Base-by-base conservation (phyloP, 768 basidiomycete species). In the Leccinum sublutescens region DNA sequence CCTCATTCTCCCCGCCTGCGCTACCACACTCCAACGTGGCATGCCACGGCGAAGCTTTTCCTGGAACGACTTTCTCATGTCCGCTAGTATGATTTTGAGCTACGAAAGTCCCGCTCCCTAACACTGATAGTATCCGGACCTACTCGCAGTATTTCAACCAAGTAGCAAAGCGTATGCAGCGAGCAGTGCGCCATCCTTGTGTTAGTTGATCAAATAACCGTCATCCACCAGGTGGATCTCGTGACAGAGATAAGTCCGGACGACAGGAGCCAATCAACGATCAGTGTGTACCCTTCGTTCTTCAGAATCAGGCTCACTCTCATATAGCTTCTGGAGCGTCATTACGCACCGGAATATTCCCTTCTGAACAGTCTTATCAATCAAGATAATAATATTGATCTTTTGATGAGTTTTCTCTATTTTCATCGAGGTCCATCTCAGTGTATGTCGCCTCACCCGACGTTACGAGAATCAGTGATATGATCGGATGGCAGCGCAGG, bases 261-360 rank as follows among this genome's bases (percentile, higher is more conserved):
- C 12, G 21, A 11, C 17, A n/a, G n/a, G 19, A 19, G 19, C 45
- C 17, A 10, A 47, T 47, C 4, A 45, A 45, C 17, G 43, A 43
- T 43, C 15, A 43, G 43, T 11, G 17, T 9, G 12, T 21, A 11
- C 45, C 36, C 4, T 19, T 45, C 25, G 14, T 10, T 12, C 5
- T 7, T 50, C 6, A 5, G 36, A 31, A 21, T 4, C 11, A 31
- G 2, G 36, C 62, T 29, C 14, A 71, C 68, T 64, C 25, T 68
- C 61, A 52, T 60, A 62, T n/a, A 70, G 55, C 19, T 62, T 66
- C 34, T 66, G 5, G 33, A 70, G n/a, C 0, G 69, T 68, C 53
- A 68, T 48, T 66, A 14, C 69, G 68, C 21, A 61, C 33, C 12
- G 33, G 5, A 34, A 12, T 11, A 33, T 33, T 33, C 31, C 31